phyloP scores from a whole-genome alignment of 768 basidiomycete genomes.

The Lactarius indigo region DNA sequence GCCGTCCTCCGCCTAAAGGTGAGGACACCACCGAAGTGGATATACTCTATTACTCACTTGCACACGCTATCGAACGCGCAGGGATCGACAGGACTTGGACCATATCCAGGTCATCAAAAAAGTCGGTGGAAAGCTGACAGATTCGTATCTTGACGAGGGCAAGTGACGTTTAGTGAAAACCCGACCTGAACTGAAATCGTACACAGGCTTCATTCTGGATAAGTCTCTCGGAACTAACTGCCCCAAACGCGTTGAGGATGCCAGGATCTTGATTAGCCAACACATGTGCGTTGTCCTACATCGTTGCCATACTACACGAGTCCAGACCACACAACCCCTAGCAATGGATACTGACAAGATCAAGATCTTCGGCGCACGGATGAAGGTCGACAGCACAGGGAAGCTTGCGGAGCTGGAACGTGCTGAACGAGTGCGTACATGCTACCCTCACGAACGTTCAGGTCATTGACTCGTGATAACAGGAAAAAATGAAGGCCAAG shows the following conservation, averaged over 20 bases:
- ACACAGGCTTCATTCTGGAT: conserved; percentile 90
- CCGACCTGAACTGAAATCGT: neutral
- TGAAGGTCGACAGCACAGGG: conserved; percentile 93
- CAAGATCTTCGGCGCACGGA: conserved; percentile 96
- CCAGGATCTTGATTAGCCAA: conserved; percentile 96
- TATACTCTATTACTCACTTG: neutral
- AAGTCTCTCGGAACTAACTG: conserved; percentile 93
- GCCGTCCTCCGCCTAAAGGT: conserved; percentile 92
- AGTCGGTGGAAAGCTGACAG: conserved; percentile 97
- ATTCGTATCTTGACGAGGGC: conserved; percentile 98
- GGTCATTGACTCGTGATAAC: conserved; percentile 12
- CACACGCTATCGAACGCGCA: conserved; percentile 31
- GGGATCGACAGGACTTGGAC: conserved; percentile 95
- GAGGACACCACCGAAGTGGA: neutral
- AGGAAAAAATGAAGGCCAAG: conserved; percentile 99
- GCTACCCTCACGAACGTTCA: neutral
- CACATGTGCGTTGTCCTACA: conserved; percentile 63
- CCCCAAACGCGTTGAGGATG: conserved; percentile 92
- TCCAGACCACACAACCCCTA: conserved; percentile 32
- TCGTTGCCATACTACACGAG: neutral
- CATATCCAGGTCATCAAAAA: conserved; percentile 99
- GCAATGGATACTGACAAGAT: conserved; percentile 99
- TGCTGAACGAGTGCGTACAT: conserved; percentile 70
- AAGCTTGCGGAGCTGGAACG: conserved; percentile 98
- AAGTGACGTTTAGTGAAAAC: conserved; percentile 19